phyloP scores from a whole-genome alignment of 352 stramenopile species.

The Globisporangium sylvaticum region DNA sequence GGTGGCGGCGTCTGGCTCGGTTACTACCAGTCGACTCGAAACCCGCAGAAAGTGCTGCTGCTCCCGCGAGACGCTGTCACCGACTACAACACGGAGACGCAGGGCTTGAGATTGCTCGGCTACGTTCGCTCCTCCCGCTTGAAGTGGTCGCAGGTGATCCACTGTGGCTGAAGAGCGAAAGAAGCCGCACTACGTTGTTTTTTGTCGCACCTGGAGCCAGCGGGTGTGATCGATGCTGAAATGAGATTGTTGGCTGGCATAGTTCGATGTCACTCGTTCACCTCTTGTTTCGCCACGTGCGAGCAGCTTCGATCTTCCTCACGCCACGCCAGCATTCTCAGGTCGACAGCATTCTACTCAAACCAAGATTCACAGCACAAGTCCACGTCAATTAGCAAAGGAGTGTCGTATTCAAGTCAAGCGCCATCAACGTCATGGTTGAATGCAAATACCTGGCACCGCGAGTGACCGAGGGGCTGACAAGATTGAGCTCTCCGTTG shows the following conservation, averaged over 20 bases:
- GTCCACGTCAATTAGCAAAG: not conserved
- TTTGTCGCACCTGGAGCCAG: no score
- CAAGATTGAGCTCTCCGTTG: not conserved
- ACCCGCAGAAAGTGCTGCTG: not conserved
- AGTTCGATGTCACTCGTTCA: no score
- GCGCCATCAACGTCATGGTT: not conserved
- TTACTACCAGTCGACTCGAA: conserved; percentile 1
- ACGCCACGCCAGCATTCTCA: not conserved
- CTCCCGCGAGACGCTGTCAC: not conserved
- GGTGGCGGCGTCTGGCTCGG: not conserved
- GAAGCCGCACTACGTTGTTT: not conserved
- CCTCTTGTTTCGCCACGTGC: no score
- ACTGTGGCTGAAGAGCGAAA: not conserved
- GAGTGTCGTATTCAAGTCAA: not conserved
- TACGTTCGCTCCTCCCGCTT: not conserved
- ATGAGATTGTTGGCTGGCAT: not conserved
- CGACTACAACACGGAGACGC: not conserved
- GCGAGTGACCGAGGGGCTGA: not conserved
- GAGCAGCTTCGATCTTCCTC: no score
- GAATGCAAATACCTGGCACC: not conserved
- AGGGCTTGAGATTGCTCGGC: not conserved
- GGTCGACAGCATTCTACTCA: not conserved
- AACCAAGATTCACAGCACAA: not conserved
- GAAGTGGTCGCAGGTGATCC: not conserved
- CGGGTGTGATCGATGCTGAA: not conserved